phyloP scores from a whole-genome alignment of 2,329 filamentous ascomycete genomes.

The Fusarium circinatum region DNA sequence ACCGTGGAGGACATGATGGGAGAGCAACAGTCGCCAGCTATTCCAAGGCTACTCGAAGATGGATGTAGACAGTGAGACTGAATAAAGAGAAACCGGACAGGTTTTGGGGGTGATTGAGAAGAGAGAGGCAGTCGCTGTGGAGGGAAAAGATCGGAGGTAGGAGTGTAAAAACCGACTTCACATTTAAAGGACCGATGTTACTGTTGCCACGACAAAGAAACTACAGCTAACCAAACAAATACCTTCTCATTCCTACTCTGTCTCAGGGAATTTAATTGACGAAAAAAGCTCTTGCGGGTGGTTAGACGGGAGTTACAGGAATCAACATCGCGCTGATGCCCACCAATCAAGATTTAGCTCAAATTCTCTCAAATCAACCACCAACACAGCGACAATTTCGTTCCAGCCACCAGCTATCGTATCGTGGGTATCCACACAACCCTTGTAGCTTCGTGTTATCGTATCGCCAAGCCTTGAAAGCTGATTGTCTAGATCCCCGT shows the following conservation, averaged over 20 bases:
- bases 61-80: not conserved
- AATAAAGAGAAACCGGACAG: rapidly evolving
- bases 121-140: not conserved
- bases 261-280: not conserved
- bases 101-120: not conserved
- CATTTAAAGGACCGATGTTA: not conserved
- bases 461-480: not conserved
- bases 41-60: not conserved
- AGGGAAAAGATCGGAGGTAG: not conserved
- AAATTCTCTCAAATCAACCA: conserved; percentile 10
- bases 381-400: not conserved
- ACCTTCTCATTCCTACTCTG: not conserved
- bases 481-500: not conserved
- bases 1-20: not conserved
- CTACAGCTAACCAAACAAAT: rapidly evolving
- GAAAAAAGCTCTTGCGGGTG: too few relatives aligned
- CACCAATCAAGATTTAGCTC: conserved; percentile 10
- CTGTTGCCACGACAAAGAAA: not conserved
- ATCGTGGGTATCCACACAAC: not conserved
- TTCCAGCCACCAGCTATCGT: not conserved
- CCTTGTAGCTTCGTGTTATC: not conserved
- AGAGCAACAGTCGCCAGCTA: not conserved
- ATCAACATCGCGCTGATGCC: not conserved
- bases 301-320: not conserved
- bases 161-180: not conserved